Percentiles rank a stretch among this genome's conserved stretches.
phyloP scores from a whole-genome alignment of 1,284 basidiomycete species.

The Pseudozyma hubeiensis region DNA sequence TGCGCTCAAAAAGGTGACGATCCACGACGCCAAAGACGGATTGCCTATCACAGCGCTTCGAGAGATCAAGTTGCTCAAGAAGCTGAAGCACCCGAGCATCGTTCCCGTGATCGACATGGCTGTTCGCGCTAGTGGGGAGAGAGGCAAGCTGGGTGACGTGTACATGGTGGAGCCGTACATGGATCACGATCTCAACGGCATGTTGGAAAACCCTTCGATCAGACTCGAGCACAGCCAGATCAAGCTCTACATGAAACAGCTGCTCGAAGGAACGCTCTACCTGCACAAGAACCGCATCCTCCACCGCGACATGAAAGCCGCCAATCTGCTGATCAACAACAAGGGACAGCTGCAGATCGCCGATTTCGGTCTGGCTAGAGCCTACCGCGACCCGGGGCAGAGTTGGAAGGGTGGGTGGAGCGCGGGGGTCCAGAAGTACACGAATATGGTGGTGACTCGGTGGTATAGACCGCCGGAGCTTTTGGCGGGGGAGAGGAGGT shows the following conservation, averaged over 20 bases:
- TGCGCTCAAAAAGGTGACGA: slow-evolving; percentile 91
- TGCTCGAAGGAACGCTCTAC: slow-evolving; percentile 92
- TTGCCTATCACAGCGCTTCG: slow-evolving; percentile 95
- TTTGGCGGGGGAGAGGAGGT: slow-evolving; percentile 84
- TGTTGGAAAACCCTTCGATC: slow-evolving; percentile 74
- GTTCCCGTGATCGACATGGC: slow-evolving; percentile 94
- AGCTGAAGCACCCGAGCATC: slow-evolving; percentile 84
- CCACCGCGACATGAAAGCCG: slow-evolving; percentile 98
- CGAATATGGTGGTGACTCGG: slow-evolving; percentile 97
- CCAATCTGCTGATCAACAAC: slow-evolving; percentile 94
- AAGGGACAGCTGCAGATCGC: slow-evolving; percentile 74
- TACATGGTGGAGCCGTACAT: slow-evolving; percentile 99
- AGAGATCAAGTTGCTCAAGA: slow-evolving; percentile 98
- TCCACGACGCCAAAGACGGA: slow-evolving; percentile 95
- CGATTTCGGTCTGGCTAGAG: slow-evolving; percentile 93
- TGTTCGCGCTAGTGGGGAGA: slow-evolving; percentile 62
- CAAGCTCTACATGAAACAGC: slow-evolving; percentile 95
- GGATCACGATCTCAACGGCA: slow-evolving; percentile 97
- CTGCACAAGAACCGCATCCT: slow-evolving; percentile 97
- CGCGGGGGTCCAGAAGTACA: slow-evolving; percentile 75
- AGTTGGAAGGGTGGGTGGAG: slow-evolving; percentile 59
- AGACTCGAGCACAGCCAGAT: slow-evolving; percentile 73
- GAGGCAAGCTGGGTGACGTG: slow-evolving; percentile 73
- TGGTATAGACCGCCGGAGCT: slow-evolving; percentile 99
- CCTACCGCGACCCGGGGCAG: slow-evolving; percentile 65